Conservation (phyloP, 2,329 filamentous ascomycete species). For the Hortaea werneckii region DNA sequence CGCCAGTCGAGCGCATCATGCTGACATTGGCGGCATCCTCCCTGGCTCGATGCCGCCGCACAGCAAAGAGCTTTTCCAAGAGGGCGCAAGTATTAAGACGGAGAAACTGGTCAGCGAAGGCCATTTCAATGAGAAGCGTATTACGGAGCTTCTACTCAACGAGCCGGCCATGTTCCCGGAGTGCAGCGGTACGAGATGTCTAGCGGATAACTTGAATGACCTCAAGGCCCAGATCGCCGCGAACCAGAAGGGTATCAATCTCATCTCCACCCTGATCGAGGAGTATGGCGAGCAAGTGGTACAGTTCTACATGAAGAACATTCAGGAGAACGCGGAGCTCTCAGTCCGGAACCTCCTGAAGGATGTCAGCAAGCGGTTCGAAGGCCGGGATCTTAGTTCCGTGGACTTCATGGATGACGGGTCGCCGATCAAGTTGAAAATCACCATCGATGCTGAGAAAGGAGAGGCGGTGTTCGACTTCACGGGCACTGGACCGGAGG, state of each 20-base stretch:
- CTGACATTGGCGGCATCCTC: constrained; percentile 74
- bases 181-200: constrained; percentile 67
- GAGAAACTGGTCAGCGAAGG: constrained; percentile 66
- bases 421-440: constrained; percentile 62
- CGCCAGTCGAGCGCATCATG: constrained; percentile 69
- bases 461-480: constrained; percentile 74
- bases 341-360: constrained; percentile 67
- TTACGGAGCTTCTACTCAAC: constrained; percentile 56
- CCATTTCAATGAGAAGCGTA: constrained; percentile 66
- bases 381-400: constrained; percentile 60
- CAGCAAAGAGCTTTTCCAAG: constrained; percentile 50
- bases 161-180: constrained; percentile 66
- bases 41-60: constrained; percentile 76
- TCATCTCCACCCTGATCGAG: constrained; percentile 63
- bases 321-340: constrained; percentile 69
- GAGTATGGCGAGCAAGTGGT: constrained; percentile 72
- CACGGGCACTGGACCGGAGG: constrained; percentile 63
- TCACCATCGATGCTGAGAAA: constrained; percentile 63
- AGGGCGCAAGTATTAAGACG: constrained; percentile 46
- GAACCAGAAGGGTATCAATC: constrained; percentile 73
- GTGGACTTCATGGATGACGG: constrained; percentile 84
- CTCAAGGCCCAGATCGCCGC: constrained; percentile 79
- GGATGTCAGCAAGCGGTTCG: constrained; percentile 57
- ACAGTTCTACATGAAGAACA: constrained; percentile 73
- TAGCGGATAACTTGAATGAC: constrained; percentile 77